A percentile compares a stretch with the other conserved stretches of the same genome.
Evolutionary conservation across 1,284 basidiomycete species (phyloP).

Genomic region (Microbotryum violaceum): DNA sequence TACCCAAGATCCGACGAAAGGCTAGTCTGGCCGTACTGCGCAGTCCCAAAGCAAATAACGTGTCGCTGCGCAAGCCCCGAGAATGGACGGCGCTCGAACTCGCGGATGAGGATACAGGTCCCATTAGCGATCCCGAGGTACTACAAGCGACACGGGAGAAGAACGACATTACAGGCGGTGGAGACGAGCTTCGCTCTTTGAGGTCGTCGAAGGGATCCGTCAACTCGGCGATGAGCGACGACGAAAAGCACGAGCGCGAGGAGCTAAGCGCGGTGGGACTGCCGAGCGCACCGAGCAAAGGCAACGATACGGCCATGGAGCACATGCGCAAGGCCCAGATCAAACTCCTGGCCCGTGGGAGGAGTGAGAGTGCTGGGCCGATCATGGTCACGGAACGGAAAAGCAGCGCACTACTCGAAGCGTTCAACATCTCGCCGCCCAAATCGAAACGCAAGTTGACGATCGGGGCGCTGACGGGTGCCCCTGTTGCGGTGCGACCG

Average conservation of each 20-base stretch:
- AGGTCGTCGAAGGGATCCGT: slow-evolving; percentile 13
- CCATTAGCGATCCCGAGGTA: slow-evolving; percentile 13
- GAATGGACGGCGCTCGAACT: neutral
- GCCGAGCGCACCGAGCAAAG: slow-evolving; percentile 10
- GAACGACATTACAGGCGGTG: neutral
- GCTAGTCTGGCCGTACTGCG: slow-evolving; percentile 2
- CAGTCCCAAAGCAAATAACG: neutral
- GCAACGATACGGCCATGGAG: slow-evolving; percentile 12
- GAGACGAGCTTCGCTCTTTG: slow-evolving; percentile 17
- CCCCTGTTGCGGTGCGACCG: slow-evolving; percentile 9
- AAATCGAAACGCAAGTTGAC: neutral
- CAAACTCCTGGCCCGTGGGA: slow-evolving; percentile 14
- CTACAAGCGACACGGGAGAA: neutral
- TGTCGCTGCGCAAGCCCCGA: neutral
- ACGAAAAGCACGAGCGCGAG: slow-evolving; percentile 9
- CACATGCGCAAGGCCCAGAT: slow-evolving; percentile 23
- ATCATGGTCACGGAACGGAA: slow-evolving; percentile 5
- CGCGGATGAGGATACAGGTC: neutral
- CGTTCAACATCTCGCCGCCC: neutral
- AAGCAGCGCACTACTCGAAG: no score
- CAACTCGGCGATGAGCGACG: slow-evolving; percentile 9
- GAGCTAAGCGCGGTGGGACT: slow-evolving; percentile 9
- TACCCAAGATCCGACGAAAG: slow-evolving; percentile 1
- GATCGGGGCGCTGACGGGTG: slow-evolving; percentile 1
- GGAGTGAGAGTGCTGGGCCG: neutral